Evolutionary conservation across 495 filamentous ascomycete genomes (phyloP).

Genomic region (Penicillium lividum): DNA sequence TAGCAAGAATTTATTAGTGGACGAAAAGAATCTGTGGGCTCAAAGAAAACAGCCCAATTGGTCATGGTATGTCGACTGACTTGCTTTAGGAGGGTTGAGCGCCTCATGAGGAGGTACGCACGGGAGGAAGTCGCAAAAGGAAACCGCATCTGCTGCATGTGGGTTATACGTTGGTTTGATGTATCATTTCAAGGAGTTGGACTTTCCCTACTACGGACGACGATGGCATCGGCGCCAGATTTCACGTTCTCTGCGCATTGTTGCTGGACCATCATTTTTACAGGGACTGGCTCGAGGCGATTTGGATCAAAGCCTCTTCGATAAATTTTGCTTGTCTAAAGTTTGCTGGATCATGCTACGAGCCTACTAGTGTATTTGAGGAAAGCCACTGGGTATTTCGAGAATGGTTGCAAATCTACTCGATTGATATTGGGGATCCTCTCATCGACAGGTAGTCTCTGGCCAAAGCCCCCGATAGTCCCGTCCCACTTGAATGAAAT

Average conservation of each 20-base stretch:
- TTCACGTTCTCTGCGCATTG: slow-evolving; percentile 2
- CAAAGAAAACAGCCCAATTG: not conserved
- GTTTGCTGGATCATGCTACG: slow-evolving; percentile 1
- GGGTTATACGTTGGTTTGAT: not conserved
- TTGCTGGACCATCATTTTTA: too few relatives aligned
- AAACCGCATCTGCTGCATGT: slow-evolving; percentile 1
- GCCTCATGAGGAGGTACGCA: not conserved
- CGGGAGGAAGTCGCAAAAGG: not conserved
- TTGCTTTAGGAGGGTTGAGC: not conserved
- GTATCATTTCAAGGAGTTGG: not conserved
- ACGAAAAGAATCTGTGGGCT: not conserved
- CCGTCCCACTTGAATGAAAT: not conserved
- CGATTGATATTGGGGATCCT: not conserved
- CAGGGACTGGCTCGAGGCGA: not conserved
- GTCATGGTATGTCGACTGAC: not conserved
- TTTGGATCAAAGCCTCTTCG: not conserved
- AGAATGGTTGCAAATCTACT: slow-evolving; percentile 3
- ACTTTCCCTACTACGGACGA: not conserved
- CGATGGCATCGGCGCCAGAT: slow-evolving; percentile 4
- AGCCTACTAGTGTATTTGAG: not conserved
- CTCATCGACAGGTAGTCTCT: not conserved
- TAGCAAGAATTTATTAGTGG: slow-evolving; percentile 2
- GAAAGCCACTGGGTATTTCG: not conserved
- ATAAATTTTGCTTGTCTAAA: not conserved
- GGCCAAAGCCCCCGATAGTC: not conserved